A percentile compares a stretch with the other conserved stretches of the same genome.
phyloP scores from a whole-genome alignment of 2,329 filamentous ascomycete genomes.

The Xylariaceae sp. region DNA sequence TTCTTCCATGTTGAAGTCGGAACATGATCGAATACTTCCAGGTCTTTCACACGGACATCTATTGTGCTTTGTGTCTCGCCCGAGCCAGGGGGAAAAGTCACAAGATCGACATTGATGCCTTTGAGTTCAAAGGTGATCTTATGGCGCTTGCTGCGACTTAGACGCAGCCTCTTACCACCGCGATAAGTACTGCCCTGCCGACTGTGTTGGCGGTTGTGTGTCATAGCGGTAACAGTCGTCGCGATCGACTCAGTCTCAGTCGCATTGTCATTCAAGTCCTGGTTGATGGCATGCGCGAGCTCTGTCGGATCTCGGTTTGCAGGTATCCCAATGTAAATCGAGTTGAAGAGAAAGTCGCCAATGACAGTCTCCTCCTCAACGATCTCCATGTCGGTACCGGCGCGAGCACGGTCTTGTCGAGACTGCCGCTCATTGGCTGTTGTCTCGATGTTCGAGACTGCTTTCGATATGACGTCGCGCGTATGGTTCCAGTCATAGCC shows the following conservation, averaged over 20 bases:
- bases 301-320: slow-evolving; percentile 81
- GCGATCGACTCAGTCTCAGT: slow-evolving; percentile 90
- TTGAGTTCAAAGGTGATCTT: slow-evolving; percentile 94
- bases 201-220: slow-evolving; percentile 48
- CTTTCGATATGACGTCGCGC: slow-evolving; percentile 79
- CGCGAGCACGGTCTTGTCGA: slow-evolving; percentile 53
- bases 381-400: slow-evolving; percentile 61
- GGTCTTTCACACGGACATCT: slow-evolving; percentile 74
- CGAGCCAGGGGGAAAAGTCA: slow-evolving; percentile 72
- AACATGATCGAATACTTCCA: slow-evolving; percentile 92
- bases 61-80: slow-evolving; percentile 86
- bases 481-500: slow-evolving; percentile 95
- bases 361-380: slow-evolving; percentile 82
- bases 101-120: slow-evolving; percentile 77
- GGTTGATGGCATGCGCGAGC: slow-evolving; percentile 79
- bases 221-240: slow-evolving; percentile 66
- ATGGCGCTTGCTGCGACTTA: slow-evolving; percentile 83
- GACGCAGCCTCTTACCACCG: slow-evolving; percentile 61
- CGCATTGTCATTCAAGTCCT: slow-evolving; percentile 77
- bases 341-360: slow-evolving; percentile 96
- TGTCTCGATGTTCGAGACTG: slow-evolving; percentile 81
- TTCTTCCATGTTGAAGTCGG: slow-evolving; percentile 98
- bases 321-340: slow-evolving; percentile 93
- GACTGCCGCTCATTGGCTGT: slow-evolving; percentile 74
- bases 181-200: slow-evolving; percentile 31